Conservation (phyloP, 305 asterid species). For the Fraxinus angustifolia region DNA sequence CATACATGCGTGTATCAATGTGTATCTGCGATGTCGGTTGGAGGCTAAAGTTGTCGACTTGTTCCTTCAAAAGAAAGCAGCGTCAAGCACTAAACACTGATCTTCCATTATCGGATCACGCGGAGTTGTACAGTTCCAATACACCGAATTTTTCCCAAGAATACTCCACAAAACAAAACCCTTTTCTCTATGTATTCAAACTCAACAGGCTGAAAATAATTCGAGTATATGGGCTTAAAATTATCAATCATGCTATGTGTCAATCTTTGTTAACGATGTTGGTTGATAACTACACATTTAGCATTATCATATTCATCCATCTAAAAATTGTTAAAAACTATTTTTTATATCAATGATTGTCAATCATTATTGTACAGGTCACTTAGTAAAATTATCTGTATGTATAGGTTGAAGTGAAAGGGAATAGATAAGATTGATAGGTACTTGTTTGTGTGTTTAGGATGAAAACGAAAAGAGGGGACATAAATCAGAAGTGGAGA, state of each 20-base stretch:
- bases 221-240: slow-evolving; percentile 5
- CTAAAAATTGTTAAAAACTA: no score
- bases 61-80: slow-evolving; percentile 60
- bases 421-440: slow-evolving; percentile 14
- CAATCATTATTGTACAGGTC: neutral
- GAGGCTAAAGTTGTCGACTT: slow-evolving; percentile 38
- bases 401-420: slow-evolving; percentile 18
- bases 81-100: slow-evolving; percentile 70
- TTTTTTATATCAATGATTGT: neutral
- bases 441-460: slow-evolving; percentile 17
- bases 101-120: slow-evolving; percentile 51
- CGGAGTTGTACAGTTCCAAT: slow-evolving; percentile 5
- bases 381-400: neutral
- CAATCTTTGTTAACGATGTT: neutral
- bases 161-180: neutral
- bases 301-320: no score
- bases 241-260: neutral
- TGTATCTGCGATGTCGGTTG: slow-evolving; percentile 42
- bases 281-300: neutral
- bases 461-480: slow-evolving; percentile 30
- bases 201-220: slow-evolving; percentile 15
- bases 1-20: neutral
- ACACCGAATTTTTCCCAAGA: neutral
- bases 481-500: slow-evolving; percentile 42
- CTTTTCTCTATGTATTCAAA: neutral